Evolutionary conservation across 2,329 filamentous ascomycete species (phyloP).

Genomic region (Sarocladium brachiariae): DNA sequence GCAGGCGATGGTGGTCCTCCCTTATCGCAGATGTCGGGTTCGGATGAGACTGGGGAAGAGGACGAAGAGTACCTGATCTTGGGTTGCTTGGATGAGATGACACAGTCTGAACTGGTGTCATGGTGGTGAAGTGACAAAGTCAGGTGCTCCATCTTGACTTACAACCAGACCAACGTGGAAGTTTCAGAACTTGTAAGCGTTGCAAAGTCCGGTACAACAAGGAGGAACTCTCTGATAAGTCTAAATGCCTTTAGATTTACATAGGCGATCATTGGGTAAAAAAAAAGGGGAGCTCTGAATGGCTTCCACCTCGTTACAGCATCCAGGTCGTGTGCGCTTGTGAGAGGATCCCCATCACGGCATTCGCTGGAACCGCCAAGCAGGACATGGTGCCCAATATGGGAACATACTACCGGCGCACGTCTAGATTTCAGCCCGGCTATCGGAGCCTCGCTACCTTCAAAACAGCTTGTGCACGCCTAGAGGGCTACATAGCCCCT

Average conservation of each 20-base stretch:
- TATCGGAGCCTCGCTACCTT: background rate
- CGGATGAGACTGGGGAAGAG: background rate
- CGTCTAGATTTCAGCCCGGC: background rate
- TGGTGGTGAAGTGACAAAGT: no score
- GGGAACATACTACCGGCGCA: background rate
- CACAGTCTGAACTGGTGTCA: background rate
- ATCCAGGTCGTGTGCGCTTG: no score
- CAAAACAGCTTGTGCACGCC: background rate
- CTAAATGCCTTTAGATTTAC: no score
- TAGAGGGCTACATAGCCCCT: background rate
- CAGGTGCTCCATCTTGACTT: background rate
- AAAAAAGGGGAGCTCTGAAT: no score
- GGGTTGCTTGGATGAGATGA: conserved; percentile 1
- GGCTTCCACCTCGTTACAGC: no score
- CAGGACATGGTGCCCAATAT: conserved; percentile 3
- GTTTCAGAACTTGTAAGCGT: no score
- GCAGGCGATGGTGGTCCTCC: background rate
- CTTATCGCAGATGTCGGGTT: background rate
- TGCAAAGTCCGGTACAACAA: no score
- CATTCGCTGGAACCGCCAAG: conserved; percentile 4
- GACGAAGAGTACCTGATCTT: background rate
- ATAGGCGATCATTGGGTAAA: no score
- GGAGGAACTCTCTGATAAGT: no score
- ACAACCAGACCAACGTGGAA: no score
- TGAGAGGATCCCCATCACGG: no score